These are phyloP conservation scores for Lasiosphaeria miniovina DNA, from an alignment of 495 filamentous ascomycete species.

Conservation along the genomic window DNA sequence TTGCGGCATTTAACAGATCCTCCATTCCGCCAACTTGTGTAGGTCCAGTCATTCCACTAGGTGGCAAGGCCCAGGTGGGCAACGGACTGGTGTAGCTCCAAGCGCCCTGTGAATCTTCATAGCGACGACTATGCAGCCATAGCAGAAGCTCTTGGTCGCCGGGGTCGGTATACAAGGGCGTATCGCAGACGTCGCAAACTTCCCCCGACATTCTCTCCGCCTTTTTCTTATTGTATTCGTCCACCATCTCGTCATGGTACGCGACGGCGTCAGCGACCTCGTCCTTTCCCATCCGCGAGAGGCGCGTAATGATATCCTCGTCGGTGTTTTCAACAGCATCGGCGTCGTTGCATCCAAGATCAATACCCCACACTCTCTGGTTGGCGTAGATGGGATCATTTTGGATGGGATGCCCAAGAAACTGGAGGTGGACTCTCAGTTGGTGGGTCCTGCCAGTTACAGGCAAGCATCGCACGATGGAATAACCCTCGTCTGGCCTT, in stretches of 20 bases:
- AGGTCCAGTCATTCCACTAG: slow-evolving; percentile 58
- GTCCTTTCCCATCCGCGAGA: slow-evolving; percentile 89
- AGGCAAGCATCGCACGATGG: slow-evolving; percentile 89
- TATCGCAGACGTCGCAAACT: slow-evolving; percentile 74
- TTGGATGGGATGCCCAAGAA: slow-evolving; percentile 87
- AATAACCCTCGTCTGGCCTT: slow-evolving; percentile 62
- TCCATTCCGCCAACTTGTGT: slow-evolving; percentile 54
- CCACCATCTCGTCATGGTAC: slow-evolving; percentile 90
- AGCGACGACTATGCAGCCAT: slow-evolving; percentile 87
- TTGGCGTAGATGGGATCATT: slow-evolving; percentile 99
- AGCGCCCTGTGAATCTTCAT: slow-evolving; percentile 71
- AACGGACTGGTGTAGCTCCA: slow-evolving; percentile 87
- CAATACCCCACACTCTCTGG: slow-evolving; percentile 80
- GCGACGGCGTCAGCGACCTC: slow-evolving; percentile 86
- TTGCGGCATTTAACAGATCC: slow-evolving; percentile 47
- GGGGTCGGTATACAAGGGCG: slow-evolving; percentile 89
- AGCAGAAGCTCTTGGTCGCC: slow-evolving; percentile 85
- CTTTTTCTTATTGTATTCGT: slow-evolving; percentile 76
- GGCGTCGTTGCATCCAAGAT: slow-evolving; percentile 68
- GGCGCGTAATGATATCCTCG: slow-evolving; percentile 80
- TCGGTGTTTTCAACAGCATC: slow-evolving; percentile 66
- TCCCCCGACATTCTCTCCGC: slow-evolving; percentile 91
- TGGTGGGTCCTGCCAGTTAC: slow-evolving; percentile 95
- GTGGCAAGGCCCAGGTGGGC: slow-evolving; percentile 83
- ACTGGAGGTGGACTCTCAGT: slow-evolving; percentile 91